A percentile compares a stretch with the other conserved stretches of the same genome.
These are phyloP conservation scores for Myxozyma vanderwaltii DNA, from an alignment of 805 yeast genomes.

Conservation along the genomic window DNA sequence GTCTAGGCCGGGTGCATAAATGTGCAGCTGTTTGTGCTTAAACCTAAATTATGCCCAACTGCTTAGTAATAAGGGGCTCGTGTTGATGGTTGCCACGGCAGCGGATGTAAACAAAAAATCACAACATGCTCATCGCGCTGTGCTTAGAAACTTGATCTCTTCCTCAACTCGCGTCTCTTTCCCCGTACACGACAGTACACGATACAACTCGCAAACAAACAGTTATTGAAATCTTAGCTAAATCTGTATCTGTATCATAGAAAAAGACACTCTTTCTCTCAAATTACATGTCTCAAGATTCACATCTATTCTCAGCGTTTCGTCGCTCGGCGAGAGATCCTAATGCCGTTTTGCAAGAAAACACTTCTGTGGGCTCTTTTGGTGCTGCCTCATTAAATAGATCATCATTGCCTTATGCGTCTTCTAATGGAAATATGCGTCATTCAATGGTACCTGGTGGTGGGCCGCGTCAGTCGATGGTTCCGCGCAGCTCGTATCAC, in stretches of 20 bases:
- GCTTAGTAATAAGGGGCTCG: not conserved
- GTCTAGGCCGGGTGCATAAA: too few relatives aligned
- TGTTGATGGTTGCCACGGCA: conserved; percentile 3
- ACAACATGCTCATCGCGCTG: conserved; percentile 1
- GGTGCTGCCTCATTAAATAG: conserved; percentile 20
- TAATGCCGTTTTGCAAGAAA: conserved; percentile 7
- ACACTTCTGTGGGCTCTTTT: conserved; percentile 5
- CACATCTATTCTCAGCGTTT: conserved; percentile 31
- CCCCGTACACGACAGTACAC: not conserved
- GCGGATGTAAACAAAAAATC: conserved; percentile 7
- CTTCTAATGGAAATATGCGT: conserved; percentile 12
- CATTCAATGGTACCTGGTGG: conserved; percentile 23
- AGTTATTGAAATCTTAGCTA: not conserved
- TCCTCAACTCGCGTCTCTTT: not conserved
- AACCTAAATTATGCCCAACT: not conserved
- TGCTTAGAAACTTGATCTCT: not conserved
- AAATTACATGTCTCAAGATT: conserved; percentile 27
- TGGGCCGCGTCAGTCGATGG: conserved; percentile 31
- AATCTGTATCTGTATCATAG: not conserved
- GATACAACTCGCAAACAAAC: too few relatives aligned
- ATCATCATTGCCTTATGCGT: conserved; percentile 15
- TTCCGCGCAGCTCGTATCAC: conserved; percentile 27
- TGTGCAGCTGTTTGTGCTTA: not conserved
- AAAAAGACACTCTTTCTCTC: not conserved
- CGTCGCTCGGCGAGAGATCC: conserved; percentile 27